These are phyloP conservation scores for Pichia sp. DNA, from an alignment of 1,139 yeast genomes.

Conservation along the genomic window DNA sequence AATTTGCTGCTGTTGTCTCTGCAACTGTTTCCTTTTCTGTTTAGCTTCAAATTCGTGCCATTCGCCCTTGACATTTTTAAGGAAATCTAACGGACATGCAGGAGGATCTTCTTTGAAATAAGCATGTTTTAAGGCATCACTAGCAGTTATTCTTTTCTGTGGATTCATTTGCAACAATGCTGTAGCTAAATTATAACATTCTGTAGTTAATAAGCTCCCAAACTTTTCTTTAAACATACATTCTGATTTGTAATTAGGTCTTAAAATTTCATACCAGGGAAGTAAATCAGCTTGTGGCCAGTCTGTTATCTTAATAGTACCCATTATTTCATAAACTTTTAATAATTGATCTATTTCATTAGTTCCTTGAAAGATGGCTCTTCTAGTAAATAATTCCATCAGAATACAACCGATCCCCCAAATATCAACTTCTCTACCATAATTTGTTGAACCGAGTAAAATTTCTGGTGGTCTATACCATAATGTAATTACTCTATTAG, in stretches of 20 bases:
- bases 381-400: slow-evolving; percentile 69
- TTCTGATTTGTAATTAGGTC: slow-evolving; percentile 47
- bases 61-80: slow-evolving; percentile 62
- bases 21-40: slow-evolving; percentile 62
- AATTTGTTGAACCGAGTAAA: slow-evolving; percentile 80
- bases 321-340: slow-evolving; percentile 76
- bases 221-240: slow-evolving; percentile 46
- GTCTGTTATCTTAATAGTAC: slow-evolving; percentile 66
- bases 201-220: slow-evolving; percentile 39
- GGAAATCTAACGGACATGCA: slow-evolving; percentile 50
- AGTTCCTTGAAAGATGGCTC: slow-evolving; percentile 78
- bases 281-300: slow-evolving; percentile 76
- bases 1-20: slow-evolving; percentile 29
- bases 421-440: slow-evolving; percentile 86
- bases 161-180: slow-evolving; percentile 68
- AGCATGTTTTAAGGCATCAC: slow-evolving; percentile 53
- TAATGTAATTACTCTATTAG: slow-evolving; percentile 88
- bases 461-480: slow-evolving; percentile 99
- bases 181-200: slow-evolving; percentile 60
- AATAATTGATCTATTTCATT: slow-evolving; percentile 83
- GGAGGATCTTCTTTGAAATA: slow-evolving; percentile 69
- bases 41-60: slow-evolving; percentile 98
- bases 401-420: slow-evolving; percentile 97
- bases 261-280: slow-evolving; percentile 90
- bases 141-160: slow-evolving; percentile 51